Evolutionary conservation across 495 filamentous ascomycete genomes (phyloP).

Genomic region (Gamarada debralockiae): DNA sequence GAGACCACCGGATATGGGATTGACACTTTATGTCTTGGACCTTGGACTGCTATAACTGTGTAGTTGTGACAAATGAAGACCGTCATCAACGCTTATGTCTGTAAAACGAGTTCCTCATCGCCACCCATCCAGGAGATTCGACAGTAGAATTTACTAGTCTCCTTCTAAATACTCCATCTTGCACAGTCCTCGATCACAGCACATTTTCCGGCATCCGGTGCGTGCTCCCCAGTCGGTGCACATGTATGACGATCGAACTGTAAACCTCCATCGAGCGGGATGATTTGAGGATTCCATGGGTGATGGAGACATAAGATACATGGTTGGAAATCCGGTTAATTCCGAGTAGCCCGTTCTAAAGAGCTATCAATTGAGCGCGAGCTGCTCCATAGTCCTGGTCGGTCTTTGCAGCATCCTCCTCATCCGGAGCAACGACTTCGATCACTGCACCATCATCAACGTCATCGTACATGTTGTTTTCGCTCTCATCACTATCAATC

Average conservation of each 20-base stretch:
- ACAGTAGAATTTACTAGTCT: neutral
- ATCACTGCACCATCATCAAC: neutral
- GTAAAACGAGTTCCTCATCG: neutral
- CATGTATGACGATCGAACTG: neutral
- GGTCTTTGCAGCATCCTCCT: neutral
- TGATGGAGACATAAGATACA: neutral
- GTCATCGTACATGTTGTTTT: neutral
- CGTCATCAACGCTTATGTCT: neutral
- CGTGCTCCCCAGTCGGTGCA: neutral
- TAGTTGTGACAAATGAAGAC: neutral
- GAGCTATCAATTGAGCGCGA: neutral
- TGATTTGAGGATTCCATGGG: neutral
- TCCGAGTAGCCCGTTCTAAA: neutral
- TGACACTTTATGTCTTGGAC: no score
- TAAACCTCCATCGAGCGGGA: neutral
- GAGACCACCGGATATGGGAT: no score
- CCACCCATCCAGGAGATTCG: neutral
- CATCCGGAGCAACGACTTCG: neutral
- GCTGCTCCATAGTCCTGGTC: neutral
- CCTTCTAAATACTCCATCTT: neutral
- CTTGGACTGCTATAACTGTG: neutral
- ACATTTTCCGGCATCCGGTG: neutral
- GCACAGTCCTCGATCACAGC: neutral
- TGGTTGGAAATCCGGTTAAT: neutral
- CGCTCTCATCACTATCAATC: neutral